phyloP scores from a whole-genome alignment of 2,329 filamentous ascomycete genomes.

The Herpotrichia juniperi region DNA sequence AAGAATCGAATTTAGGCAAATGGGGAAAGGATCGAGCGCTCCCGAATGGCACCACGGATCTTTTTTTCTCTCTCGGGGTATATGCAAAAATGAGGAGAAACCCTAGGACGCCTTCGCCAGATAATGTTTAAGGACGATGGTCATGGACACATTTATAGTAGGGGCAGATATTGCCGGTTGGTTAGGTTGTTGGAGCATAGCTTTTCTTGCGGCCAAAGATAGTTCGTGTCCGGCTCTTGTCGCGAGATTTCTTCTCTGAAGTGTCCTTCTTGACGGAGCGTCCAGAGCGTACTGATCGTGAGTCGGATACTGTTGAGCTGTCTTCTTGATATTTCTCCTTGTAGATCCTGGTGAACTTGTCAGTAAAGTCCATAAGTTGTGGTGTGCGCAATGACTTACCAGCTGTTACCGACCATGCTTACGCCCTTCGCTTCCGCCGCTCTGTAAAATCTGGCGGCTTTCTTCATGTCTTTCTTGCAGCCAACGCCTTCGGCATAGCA shows the following conservation, averaged over 20 bases:
- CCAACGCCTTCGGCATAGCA: slow-evolving; percentile 94
- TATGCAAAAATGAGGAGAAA: slow-evolving; percentile 32
- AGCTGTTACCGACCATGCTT: slow-evolving; percentile 98
- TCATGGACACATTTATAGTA: slow-evolving; percentile 43
- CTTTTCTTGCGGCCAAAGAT: slow-evolving; percentile 71
- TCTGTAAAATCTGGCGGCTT: slow-evolving; percentile 88
- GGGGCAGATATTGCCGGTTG: slow-evolving; percentile 12
- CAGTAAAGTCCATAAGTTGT: not conserved
- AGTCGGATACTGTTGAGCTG: slow-evolving; percentile 38
- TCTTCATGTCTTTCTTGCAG: slow-evolving; percentile 95
- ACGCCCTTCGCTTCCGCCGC: slow-evolving; percentile 91
- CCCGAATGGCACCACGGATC: slow-evolving; percentile 8
- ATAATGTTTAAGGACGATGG: slow-evolving; percentile 27
- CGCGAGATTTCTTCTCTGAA: slow-evolving; percentile 68
- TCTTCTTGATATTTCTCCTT: slow-evolving; percentile 86
- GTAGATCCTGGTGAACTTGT: slow-evolving; percentile 74
- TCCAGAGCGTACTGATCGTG: slow-evolving; percentile 55
- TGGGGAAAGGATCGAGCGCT: slow-evolving; percentile 9
- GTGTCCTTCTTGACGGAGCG: slow-evolving; percentile 49
- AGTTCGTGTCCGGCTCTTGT: slow-evolving; percentile 76
- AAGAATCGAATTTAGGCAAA: slow-evolving; percentile 7
- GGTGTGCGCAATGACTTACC: slow-evolving; percentile 64
- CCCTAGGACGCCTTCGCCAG: slow-evolving; percentile 40
- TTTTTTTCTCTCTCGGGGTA: slow-evolving; percentile 21
- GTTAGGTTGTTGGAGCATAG: slow-evolving; percentile 15